These are phyloP conservation scores for Quercus suber DNA, from an alignment of 306 rosid genomes.

Conservation along the genomic window DNA sequence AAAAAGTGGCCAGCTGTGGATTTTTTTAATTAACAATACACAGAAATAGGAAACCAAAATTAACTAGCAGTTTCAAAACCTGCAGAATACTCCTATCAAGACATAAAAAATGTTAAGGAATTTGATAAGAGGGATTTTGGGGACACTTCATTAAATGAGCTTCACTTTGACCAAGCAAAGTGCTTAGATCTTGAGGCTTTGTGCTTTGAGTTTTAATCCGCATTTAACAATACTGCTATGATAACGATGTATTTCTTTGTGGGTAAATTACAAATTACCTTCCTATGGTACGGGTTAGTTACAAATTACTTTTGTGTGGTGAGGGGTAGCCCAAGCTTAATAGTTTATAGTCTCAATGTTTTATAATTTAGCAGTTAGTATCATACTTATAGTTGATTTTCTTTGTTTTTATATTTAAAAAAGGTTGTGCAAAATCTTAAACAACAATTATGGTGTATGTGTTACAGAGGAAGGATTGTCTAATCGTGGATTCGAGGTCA, in stretches of 20 bases:
- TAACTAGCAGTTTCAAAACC: not conserved
- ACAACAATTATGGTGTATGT: slow-evolving; percentile 8
- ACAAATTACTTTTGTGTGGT: no score
- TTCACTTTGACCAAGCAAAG: no score
- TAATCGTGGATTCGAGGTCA: slow-evolving; percentile 88
- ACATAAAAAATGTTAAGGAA: not conserved
- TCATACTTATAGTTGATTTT: not conserved
- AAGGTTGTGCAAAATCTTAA: slow-evolving; percentile 14
- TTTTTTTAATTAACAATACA: not conserved
- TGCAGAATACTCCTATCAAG: not conserved
- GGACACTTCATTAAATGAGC: not conserved
- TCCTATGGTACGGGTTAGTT: no score
- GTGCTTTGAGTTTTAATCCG: no score
- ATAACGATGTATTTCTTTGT: not conserved
- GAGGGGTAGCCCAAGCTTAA: not conserved
- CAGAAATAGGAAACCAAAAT: no score
- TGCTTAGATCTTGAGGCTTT: no score
- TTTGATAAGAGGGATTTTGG: not conserved
- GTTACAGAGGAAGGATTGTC: slow-evolving; percentile 83
- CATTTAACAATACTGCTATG: no score
- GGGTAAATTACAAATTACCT: not conserved
- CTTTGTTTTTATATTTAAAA: not conserved
- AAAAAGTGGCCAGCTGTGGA: not conserved
- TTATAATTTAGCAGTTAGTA: not conserved
- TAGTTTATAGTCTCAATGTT: not conserved